Percentiles rank a stretch among this genome's conserved stretches.
Conservation (phyloP, 495 filamentous ascomycete species). For the Echria macrotheca region DNA sequence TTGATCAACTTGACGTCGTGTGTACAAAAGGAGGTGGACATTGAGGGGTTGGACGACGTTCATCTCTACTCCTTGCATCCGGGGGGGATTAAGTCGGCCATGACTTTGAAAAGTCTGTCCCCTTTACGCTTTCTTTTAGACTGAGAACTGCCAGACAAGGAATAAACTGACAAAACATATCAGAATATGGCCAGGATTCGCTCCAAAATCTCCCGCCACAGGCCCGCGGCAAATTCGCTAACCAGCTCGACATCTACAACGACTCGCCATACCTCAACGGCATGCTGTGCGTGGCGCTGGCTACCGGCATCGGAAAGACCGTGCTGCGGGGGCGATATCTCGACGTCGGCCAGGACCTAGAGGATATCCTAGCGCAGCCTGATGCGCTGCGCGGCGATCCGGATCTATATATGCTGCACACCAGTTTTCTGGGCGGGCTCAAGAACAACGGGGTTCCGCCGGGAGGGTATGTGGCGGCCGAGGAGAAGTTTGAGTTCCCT, state of each 20-base stretch:
- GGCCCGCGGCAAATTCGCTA: slow-evolving; percentile 14
- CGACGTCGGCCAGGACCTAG: slow-evolving; percentile 30
- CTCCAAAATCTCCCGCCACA: slow-evolving; percentile 18
- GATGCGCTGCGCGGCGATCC: slow-evolving; percentile 18
- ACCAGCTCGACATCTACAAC: slow-evolving; percentile 25
- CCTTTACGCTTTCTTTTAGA: neutral
- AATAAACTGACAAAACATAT: neutral
- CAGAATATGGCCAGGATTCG: slow-evolving; percentile 23
- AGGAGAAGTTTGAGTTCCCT: slow-evolving; percentile 26
- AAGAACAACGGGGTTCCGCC: slow-evolving; percentile 16
- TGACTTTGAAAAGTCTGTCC: slow-evolving; percentile 25
- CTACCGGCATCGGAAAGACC: slow-evolving; percentile 24
- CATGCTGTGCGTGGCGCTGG: slow-evolving; percentile 31
- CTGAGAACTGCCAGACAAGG: no score
- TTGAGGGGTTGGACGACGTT: slow-evolving; percentile 24
- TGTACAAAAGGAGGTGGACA: slow-evolving; percentile 27
- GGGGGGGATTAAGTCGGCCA: slow-evolving; percentile 29
- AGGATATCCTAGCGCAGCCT: slow-evolving; percentile 26
- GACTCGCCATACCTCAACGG: slow-evolving; percentile 34
- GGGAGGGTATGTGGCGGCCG: slow-evolving; percentile 12
- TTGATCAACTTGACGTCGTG: slow-evolving; percentile 33
- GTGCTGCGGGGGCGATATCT: slow-evolving; percentile 25
- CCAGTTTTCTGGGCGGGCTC: slow-evolving; percentile 25
- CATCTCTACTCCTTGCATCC: slow-evolving; percentile 31
- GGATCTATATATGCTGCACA: slow-evolving; percentile 23